These are phyloP conservation scores for Aspergillus diversus DNA, from an alignment of 495 filamentous ascomycete species.

Conservation along the genomic window DNA sequence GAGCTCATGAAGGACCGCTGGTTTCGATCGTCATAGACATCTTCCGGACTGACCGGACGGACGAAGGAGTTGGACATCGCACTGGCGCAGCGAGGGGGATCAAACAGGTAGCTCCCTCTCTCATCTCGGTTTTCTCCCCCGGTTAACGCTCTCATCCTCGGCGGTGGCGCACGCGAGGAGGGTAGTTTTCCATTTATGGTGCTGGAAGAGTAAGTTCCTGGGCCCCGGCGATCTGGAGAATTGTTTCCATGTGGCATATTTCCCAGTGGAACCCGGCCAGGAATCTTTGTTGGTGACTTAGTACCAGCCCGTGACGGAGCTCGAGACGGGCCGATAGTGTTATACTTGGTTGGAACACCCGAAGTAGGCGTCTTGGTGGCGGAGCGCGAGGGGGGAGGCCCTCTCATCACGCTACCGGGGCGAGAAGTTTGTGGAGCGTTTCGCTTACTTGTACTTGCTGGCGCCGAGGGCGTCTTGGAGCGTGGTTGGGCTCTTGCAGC, in stretches of 20 bases:
- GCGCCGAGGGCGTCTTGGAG: constrained; percentile 77
- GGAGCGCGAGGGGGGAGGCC: constrained; percentile 55
- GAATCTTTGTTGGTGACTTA: constrained; percentile 78
- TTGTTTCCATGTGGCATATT: constrained; percentile 82
- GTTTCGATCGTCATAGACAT: constrained; percentile 77
- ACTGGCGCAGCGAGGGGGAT: constrained; percentile 67
- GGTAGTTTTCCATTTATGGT: constrained; percentile 63
- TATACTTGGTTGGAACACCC: constrained; percentile 53
- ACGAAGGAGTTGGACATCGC: constrained; percentile 69
- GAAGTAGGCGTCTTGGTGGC: constrained; percentile 73
- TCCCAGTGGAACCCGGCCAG: constrained; percentile 75
- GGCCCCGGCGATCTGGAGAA: constrained; percentile 73
- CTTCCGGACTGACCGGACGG: constrained; percentile 78
- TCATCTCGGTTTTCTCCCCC: constrained; percentile 68
- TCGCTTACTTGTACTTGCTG: constrained; percentile 41
- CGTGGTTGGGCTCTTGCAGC: constrained; percentile 66
- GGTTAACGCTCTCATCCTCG: constrained; percentile 83
- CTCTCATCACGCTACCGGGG: constrained; percentile 40
- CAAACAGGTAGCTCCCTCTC: constrained; percentile 60
- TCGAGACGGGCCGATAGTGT: constrained; percentile 52
- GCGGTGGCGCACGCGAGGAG: constrained; percentile 72
- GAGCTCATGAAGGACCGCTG: constrained; percentile 54
- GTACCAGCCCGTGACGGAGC: constrained; percentile 42
- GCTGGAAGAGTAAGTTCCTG: constrained; percentile 51
- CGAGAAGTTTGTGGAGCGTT: constrained; percentile 35